Evolutionary conservation across 2,329 filamentous ascomycete species (phyloP).

Genomic region (Claviceps sp.): DNA sequence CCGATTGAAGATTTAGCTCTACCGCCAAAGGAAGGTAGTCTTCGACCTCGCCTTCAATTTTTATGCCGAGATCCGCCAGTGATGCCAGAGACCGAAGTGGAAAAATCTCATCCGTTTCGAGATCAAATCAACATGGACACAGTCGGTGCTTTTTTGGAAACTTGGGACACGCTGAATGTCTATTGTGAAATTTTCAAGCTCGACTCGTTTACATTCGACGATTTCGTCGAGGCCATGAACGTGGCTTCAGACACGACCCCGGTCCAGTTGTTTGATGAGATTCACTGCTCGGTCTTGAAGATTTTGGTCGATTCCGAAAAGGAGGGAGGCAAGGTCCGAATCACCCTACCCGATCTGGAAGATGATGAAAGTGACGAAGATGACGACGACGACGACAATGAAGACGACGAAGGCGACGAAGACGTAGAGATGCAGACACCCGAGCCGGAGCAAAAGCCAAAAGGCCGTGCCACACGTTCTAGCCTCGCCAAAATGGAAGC

Average conservation of each 20-base stretch:
- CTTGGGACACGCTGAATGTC: conserved; percentile 96
- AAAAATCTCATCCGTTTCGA: conserved; percentile 5
- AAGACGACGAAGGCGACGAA: conserved; percentile 38
- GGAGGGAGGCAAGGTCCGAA: conserved; percentile 66
- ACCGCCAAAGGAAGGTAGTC: conserved; percentile 48
- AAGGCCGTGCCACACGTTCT: conserved; percentile 65
- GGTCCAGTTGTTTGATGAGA: conserved; percentile 77
- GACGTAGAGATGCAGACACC: conserved; percentile 43
- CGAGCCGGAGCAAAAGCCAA: conserved; percentile 56
- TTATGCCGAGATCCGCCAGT: conserved; percentile 53
- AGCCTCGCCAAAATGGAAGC: conserved; percentile 73
- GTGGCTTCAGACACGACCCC: conserved; percentile 59
- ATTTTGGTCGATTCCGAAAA: conserved; percentile 64
- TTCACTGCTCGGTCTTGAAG: conserved; percentile 85
- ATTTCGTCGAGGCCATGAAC: conserved; percentile 79
- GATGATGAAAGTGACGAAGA: conserved; percentile 57
- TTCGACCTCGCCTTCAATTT: conserved; percentile 66
- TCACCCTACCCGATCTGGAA: conserved; percentile 63
- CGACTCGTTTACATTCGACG: conserved; percentile 96
- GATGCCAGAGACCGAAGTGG: conserved; percentile 25
- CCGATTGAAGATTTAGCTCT: conserved; percentile 90
- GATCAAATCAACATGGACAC: conserved; percentile 64
- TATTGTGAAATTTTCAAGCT: conserved; percentile 89
- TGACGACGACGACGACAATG: conserved; percentile 41
- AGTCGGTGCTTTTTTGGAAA: conserved; percentile 74